Percentiles rank a stretch among this genome's conserved stretches.
phyloP scores from a whole-genome alignment of 2,329 filamentous ascomycete genomes.

The Nothophaeocryptopus gaeumannii region DNA sequence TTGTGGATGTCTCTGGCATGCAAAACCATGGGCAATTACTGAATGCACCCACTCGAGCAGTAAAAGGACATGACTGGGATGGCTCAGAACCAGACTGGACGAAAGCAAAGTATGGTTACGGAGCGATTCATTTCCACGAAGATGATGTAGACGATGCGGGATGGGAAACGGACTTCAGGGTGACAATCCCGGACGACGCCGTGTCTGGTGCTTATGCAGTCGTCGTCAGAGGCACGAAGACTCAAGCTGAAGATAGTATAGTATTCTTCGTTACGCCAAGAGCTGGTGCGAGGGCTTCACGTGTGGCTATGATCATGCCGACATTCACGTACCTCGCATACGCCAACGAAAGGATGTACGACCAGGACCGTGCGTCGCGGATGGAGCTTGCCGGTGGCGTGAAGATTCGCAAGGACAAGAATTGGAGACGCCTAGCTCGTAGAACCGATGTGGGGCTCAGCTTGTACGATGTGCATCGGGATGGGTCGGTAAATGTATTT shows the following conservation, averaged over 20 bases:
- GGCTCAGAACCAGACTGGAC: constrained; percentile 4
- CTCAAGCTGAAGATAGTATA: neutral
- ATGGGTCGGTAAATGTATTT: constrained; percentile 3
- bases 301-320: constrained; percentile 4
- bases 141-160: constrained; percentile 6
- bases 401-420: neutral
- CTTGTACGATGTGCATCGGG: constrained; percentile 3
- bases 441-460: constrained; percentile 2
- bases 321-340: constrained; percentile 8
- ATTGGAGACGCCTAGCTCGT: constrained; percentile 1
- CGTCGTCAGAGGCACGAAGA: neutral
- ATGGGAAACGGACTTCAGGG: constrained; percentile 1
- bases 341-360: constrained; percentile 8
- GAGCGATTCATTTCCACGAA: constrained; percentile 6
- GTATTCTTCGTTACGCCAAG: constrained; percentile 4
- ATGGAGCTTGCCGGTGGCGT: constrained; percentile 6
- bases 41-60: constrained; percentile 3
- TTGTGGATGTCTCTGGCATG: constrained; percentile 3
- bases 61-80: constrained; percentile 1
- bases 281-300: too few relatives aligned
- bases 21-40: neutral
- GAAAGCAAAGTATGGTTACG: neutral
- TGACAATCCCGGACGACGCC: neutral
- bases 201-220: constrained; percentile 7
- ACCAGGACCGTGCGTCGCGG: constrained; percentile 2